Base-by-base conservation (phyloP, 1,284 basidiomycete species). In the Exobasidium cylindrosporum region DNA sequence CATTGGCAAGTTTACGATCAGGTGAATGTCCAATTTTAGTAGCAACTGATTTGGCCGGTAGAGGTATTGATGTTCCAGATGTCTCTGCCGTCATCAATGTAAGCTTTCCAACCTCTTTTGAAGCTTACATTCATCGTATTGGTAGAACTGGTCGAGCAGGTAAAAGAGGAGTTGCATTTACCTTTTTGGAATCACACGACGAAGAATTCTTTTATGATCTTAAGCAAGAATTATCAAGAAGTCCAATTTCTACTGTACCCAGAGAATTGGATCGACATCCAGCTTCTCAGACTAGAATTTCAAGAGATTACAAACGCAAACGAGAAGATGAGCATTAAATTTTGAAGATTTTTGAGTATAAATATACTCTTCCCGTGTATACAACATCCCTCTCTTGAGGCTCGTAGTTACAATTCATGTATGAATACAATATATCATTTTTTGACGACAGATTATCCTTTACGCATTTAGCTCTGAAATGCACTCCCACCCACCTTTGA, bases 11-110 rank as follows among this genome's bases (percentile, higher is more conserved):
- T 0, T 83, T 99, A 61, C 88, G 96, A 6, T 87, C 86, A 35
- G 95, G 94, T 56, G 87, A 90, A 89, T 78, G 86, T 92, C 40
- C 85, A n/a, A 59, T 79, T n/a, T 64, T 99, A 3, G 95, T 98
- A 31, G 96, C 96, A 0, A 99, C 95, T 17, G 96, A 98, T 82
- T 84, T 99, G 58, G 95, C 96, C 24, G 95, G 96, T 56, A 89
- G 95, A 78, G 95, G 95, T 86, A 97, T 98, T 80, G 96, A 99
- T 82, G 92, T 98, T 3, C 90, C 92, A 66, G 91, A 98, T 80
- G 94, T 97, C 64, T 90, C 88, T 61, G 84, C 97, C 59, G 95
- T 98, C 68, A 87, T 97, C 84, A 98, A 98, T 82, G 98, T 88
- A 84, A 91, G 95, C 82, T 97, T 98, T 92, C 87, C 92, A 10